These are phyloP conservation scores for Lentinula detonsa DNA, from an alignment of 768 basidiomycete genomes.

Conservation along the genomic window DNA sequence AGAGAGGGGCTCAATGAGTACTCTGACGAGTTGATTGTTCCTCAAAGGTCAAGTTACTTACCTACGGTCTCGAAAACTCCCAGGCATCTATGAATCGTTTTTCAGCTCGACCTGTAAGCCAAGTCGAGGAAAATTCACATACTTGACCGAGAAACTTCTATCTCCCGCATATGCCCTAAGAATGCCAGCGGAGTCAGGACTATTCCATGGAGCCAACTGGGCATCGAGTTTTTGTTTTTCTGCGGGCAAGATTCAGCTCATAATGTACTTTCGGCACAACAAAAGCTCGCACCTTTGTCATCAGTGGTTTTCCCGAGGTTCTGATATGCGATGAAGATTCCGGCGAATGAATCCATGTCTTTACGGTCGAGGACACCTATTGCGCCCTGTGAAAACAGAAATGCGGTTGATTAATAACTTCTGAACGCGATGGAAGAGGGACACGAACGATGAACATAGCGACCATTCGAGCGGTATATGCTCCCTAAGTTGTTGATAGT, in stretches of 20 bases:
- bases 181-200: slow-evolving; percentile 46
- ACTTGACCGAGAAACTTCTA: slow-evolving; percentile 60
- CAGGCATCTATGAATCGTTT: slow-evolving; percentile 38
- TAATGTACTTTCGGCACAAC: neutral
- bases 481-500: slow-evolving; percentile 39
- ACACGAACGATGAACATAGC: slow-evolving; percentile 57
- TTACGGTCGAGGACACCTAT: slow-evolving; percentile 66
- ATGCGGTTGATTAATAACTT: neutral
- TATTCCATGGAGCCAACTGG: slow-evolving; percentile 49
- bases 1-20: neutral
- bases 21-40: neutral
- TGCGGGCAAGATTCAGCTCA: slow-evolving; percentile 8
- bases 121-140: slow-evolving; percentile 7
- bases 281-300: slow-evolving; percentile 26
- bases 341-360: slow-evolving; percentile 68
- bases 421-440: neutral
- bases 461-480: slow-evolving; percentile 72
- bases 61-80: slow-evolving; percentile 82
- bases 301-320: slow-evolving; percentile 52
- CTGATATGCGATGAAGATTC: slow-evolving; percentile 57
- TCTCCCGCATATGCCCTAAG: slow-evolving; percentile 39
- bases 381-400: slow-evolving; percentile 38
- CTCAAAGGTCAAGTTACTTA: neutral
- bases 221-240: slow-evolving; percentile 32
- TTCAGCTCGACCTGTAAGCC: neutral